These are phyloP conservation scores for Kwoniella dendrophila DNA, from an alignment of 768 basidiomycete species.

Conservation along the genomic window DNA sequence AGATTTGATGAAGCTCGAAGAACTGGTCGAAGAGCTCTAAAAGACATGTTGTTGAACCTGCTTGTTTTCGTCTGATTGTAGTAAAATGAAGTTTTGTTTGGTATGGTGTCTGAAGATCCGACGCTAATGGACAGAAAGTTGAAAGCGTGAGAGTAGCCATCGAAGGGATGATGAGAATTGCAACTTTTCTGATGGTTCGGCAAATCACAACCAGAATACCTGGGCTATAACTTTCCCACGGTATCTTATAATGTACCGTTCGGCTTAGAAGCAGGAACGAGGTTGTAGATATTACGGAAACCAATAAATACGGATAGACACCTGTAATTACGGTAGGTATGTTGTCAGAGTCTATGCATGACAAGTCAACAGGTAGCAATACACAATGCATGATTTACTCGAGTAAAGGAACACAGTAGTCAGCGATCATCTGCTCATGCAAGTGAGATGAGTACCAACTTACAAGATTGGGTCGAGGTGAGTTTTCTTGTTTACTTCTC, in stretches of 20 bases:
- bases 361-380: too few species aligned
- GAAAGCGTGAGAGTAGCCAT: background rate
- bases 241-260: background rate
- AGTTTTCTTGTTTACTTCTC: background rate
- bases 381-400: too few species aligned
- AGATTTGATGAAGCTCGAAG: conserved; percentile 18
- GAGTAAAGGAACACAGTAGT: too few species aligned
- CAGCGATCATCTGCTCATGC: background rate
- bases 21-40: conserved; percentile 24
- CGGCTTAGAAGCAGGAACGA: background rate
- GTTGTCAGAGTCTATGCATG: too few species aligned
- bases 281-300: background rate
- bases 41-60: conserved; percentile 20
- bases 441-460: conserved; percentile 42
- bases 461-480: conserved; percentile 51
- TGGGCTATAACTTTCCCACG: conserved; percentile 3
- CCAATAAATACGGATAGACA: background rate
- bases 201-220: too few species aligned
- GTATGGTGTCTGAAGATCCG: background rate
- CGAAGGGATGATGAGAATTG: background rate
- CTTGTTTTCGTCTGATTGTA: too few species aligned
- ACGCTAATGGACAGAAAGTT: background rate
- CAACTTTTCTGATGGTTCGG: too few species aligned
- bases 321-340: background rate
- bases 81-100: too few species aligned